These are phyloP conservation scores for Herpomyces periplanetae DNA, from an alignment of 2,329 filamentous ascomycete genomes.

Conservation along the genomic window DNA sequence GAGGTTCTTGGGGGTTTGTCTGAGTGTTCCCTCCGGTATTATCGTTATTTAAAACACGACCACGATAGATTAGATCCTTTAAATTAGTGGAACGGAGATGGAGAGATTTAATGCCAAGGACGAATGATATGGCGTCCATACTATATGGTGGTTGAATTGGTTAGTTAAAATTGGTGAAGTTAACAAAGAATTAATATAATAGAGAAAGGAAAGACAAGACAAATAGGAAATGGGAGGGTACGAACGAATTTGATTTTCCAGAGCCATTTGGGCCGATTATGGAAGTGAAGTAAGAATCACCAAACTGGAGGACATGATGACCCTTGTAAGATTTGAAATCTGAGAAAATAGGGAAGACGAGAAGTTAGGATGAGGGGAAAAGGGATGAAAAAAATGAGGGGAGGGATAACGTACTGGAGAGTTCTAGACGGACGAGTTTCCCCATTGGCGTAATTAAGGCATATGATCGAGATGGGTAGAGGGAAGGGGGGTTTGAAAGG, in stretches of 20 bases:
- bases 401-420: slow-evolving; percentile 29
- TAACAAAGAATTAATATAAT: slow-evolving; percentile 3
- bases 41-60: slow-evolving; percentile 43
- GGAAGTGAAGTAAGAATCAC: slow-evolving; percentile 92
- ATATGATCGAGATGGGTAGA: no score
- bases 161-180: slow-evolving; percentile 3
- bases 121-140: slow-evolving; percentile 98
- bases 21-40: slow-evolving; percentile 14
- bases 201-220: slow-evolving; percentile 2
- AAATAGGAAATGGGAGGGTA: slow-evolving; percentile 4
- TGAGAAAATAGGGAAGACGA: slow-evolving; percentile 7
- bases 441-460: no score
- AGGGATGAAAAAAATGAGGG: no score
- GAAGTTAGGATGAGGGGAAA: slow-evolving; percentile 1
- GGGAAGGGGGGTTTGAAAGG: no score
- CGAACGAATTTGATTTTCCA: slow-evolving; percentile 85
- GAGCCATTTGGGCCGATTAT: slow-evolving; percentile 99
- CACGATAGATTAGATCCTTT: slow-evolving; percentile 78
- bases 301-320: slow-evolving; percentile 68
- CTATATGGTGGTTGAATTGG: no score
- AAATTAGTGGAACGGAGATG: slow-evolving; percentile 75
- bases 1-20: slow-evolving; percentile 19
- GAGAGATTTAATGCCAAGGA: slow-evolving; percentile 92
- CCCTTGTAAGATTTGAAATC: slow-evolving; percentile 99
- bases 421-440: slow-evolving; percentile 69